Evolutionary conservation across 148 eudicot genomes (phyloP).

Genomic region (Linanthus parryae): DNA sequence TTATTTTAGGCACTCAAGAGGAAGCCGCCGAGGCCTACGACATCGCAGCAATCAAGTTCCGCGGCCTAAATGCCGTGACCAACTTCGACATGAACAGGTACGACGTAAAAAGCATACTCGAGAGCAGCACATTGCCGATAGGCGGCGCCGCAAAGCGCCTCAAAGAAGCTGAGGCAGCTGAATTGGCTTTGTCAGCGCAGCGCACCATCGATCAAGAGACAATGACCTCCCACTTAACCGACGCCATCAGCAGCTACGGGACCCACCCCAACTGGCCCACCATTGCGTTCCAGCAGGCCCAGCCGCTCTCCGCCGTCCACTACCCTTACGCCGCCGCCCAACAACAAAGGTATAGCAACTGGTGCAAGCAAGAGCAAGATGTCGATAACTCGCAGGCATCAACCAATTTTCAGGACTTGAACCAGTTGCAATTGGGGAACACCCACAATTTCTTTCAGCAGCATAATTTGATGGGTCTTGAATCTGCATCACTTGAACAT

Average conservation of each 20-base stretch:
- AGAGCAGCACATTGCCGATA: slow-evolving; percentile 72
- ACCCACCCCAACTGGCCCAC: slow-evolving; percentile 44
- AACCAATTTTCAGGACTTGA: slow-evolving; percentile 21
- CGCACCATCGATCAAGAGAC: slow-evolving; percentile 12
- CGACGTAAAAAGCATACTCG: slow-evolving; percentile 79
- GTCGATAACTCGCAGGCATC: slow-evolving; percentile 1
- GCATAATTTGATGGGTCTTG: slow-evolving; percentile 57
- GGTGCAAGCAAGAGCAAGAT: slow-evolving; percentile 82
- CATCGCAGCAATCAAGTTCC: slow-evolving; percentile 89
- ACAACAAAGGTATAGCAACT: slow-evolving; percentile 51
- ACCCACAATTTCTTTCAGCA: slow-evolving; percentile 53
- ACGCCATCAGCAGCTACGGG: slow-evolving; percentile 7
- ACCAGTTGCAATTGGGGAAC: slow-evolving; percentile 41
- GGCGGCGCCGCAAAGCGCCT: slow-evolving; percentile 89
- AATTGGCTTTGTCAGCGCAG: slow-evolving; percentile 12
- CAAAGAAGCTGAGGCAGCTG: slow-evolving; percentile 57
- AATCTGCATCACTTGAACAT: slow-evolving; percentile 39
- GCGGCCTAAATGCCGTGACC: slow-evolving; percentile 87
- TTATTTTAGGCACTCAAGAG: slow-evolving; percentile 68
- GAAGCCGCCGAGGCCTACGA: slow-evolving; percentile 99
- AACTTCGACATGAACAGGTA: slow-evolving; percentile 88
- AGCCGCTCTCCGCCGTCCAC: slow-evolving; percentile 24
- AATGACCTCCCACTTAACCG: slow-evolving; percentile 6
- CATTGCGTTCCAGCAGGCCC: slow-evolving; percentile 47
- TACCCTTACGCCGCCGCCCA: slow-evolving; percentile 19